These are phyloP conservation scores for Bonia amplexicaulis DNA, from an alignment of 176 grass and related monocot genomes.

Conservation along the genomic window DNA sequence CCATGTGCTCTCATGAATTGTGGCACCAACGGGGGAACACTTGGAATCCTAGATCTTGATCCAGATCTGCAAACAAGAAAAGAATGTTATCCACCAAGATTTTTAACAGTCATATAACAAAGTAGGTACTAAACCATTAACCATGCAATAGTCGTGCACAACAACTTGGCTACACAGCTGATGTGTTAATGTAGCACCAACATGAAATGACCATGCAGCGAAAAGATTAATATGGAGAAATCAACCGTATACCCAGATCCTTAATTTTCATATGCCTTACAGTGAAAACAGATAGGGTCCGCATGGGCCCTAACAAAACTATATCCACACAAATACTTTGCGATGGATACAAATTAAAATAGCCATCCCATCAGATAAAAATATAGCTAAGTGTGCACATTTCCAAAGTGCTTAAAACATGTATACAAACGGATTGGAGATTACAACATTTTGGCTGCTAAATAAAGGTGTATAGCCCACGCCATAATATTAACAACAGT, in stretches of 20 bases:
- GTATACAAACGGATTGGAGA: not conserved
- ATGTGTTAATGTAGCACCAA: not conserved
- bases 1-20: constrained; percentile 44
- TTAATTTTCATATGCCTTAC: not conserved
- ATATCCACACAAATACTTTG: not conserved
- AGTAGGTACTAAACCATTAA: not conserved
- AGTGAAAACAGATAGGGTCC: not conserved
- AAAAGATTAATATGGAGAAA: not conserved
- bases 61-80: constrained; percentile 43
- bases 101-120: not conserved
- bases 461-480: not conserved
- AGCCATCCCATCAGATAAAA: not conserved
- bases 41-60: constrained; percentile 46
- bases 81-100: not conserved
- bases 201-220: constrained; percentile 1
- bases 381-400: not conserved
- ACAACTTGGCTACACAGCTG: not conserved
- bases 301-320: not conserved
- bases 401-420: not conserved
- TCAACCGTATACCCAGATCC: not conserved
- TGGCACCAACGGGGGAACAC: constrained; percentile 36
- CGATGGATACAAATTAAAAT: not conserved
- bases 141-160: not conserved
- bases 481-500: not conserved
- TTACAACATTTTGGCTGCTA: not conserved